These are phyloP conservation scores for Apiospora arundinis DNA, from an alignment of 2,329 filamentous ascomycete species.

Conservation along the genomic window DNA sequence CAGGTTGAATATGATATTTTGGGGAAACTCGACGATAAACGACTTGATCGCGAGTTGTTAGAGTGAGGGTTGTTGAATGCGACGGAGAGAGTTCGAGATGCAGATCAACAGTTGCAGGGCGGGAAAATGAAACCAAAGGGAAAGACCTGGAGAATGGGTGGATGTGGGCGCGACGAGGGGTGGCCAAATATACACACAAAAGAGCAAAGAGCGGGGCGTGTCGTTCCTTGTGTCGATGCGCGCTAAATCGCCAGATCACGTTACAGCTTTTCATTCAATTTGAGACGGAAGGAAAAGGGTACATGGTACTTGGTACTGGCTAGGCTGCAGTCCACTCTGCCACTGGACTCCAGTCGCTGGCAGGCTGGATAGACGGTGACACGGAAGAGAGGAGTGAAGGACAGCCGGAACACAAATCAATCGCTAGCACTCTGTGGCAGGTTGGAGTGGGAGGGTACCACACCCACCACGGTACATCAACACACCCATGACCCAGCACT, in stretches of 20 bases:
- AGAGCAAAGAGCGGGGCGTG: conserved; percentile 7
- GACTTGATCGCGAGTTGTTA: background rate
- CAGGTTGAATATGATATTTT: background rate
- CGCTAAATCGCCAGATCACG: conserved; percentile 27
- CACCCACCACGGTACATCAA: background rate
- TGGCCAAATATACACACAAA: conserved; percentile 21
- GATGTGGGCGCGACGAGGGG: conserved; percentile 24
- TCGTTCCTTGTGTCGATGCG: conserved; percentile 6
- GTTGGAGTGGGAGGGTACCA: background rate
- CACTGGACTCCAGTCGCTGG: no score
- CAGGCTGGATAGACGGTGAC: no score
- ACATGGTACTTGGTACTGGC: background rate
- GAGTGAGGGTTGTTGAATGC: background rate
- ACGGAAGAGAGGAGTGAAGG: background rate
- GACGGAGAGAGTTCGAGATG: conserved; percentile 22
- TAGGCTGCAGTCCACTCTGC: conserved; percentile 8
- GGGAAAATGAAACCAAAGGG: conserved; percentile 22
- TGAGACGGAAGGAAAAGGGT: background rate
- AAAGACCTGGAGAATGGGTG: conserved; percentile 15
- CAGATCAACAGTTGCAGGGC: conserved; percentile 18
- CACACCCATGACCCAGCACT: conserved; percentile 6
- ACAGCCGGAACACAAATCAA: conserved; percentile 15
- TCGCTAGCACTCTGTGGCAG: background rate
- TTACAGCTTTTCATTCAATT: conserved; percentile 10
- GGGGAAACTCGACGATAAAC: background rate